A percentile compares a stretch with the other conserved stretches of the same genome.
Evolutionary conservation across 768 basidiomycete genomes (phyloP).

Genomic region (Polyporus arcularius): DNA sequence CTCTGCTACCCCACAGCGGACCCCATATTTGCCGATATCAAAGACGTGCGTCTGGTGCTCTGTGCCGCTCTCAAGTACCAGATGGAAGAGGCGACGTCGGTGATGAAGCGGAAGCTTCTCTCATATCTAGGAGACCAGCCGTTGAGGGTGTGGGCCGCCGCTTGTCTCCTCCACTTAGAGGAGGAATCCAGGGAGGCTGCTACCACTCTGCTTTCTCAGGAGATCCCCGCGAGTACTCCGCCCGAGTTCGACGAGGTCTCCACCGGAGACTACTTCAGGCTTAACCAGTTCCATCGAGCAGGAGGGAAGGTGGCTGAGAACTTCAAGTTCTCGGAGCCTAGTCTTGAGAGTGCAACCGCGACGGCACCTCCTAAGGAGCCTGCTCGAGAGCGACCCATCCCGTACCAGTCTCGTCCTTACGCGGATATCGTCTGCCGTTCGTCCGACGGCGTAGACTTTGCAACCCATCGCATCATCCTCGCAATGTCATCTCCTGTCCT

Average conservation of each 20-base stretch:
- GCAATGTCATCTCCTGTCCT: conserved; percentile 32
- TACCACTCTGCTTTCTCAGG: background rate
- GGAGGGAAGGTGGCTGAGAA: background rate
- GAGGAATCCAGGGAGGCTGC: conserved; percentile 5
- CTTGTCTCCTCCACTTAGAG: conserved; percentile 6
- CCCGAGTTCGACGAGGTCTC: conserved; percentile 3
- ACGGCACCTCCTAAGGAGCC: background rate
- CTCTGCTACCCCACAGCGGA: conserved; percentile 22
- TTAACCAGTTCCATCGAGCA: background rate
- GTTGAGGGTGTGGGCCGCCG: conserved; percentile 4
- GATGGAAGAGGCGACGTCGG: conserved; percentile 12
- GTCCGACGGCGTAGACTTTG: conserved; percentile 28
- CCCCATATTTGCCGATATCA: conserved; percentile 11
- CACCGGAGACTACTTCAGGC: conserved; percentile 1
- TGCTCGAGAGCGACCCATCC: background rate
- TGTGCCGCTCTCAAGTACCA: conserved; percentile 20
- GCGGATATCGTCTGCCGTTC: conserved; percentile 31
- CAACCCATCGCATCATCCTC: conserved; percentile 26
- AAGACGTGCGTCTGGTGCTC: conserved; percentile 13
- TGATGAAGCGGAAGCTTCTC: background rate
- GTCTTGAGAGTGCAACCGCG: background rate
- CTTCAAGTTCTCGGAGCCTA: conserved; percentile 1
- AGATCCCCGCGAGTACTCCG: background rate
- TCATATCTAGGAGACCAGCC: background rate
- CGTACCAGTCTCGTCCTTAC: background rate